A percentile compares a stretch with the other conserved stretches of the same genome.
phyloP scores from a whole-genome alignment of 371 early-diverging fungal species.

The Agmasoma carcini region DNA sequence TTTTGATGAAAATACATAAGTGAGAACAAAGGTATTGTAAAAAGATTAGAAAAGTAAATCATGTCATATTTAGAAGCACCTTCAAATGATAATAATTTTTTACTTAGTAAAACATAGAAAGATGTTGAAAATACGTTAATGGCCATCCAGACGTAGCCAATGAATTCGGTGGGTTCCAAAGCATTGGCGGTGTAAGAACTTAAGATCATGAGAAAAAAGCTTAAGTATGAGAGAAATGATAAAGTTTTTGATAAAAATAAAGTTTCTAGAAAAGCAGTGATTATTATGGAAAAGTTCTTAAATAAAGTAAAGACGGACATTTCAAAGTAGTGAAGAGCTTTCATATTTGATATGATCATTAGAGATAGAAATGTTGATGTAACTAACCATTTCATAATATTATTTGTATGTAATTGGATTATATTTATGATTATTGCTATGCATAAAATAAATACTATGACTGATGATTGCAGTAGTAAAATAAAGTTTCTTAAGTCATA shows the following conservation, averaged over 20 bases:
- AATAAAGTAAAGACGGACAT: constrained; percentile 78
- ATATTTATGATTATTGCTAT: no score
- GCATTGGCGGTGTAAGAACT: constrained; percentile 76
- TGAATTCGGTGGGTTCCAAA: constrained; percentile 55
- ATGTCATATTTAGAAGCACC: constrained; percentile 79
- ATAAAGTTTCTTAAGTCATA: no score
- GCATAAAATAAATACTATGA: no score
- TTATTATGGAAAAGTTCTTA: constrained; percentile 88
- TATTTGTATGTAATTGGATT: no score
- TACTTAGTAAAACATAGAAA: constrained; percentile 70
- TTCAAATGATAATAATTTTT: constrained; percentile 61
- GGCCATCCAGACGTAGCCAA: constrained; percentile 76
- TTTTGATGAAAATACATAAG: constrained; percentile 57
- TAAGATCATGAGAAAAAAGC: constrained; percentile 75
- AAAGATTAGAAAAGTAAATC: constrained; percentile 78
- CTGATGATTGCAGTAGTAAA: no score
- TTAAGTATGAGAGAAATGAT: constrained; percentile 60
- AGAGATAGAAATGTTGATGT: constrained; percentile 66
- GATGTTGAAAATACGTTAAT: constrained; percentile 76
- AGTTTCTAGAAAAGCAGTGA: constrained; percentile 79
- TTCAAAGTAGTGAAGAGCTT: constrained; percentile 72
- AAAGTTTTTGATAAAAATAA: constrained; percentile 61
- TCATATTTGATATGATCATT: constrained; percentile 90
- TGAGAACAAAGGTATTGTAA: constrained; percentile 72
- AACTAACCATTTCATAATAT: constrained; percentile 61